These are phyloP conservation scores for Diaporthe ilicicola DNA, from an alignment of 2,329 filamentous ascomycete species.

Conservation along the genomic window DNA sequence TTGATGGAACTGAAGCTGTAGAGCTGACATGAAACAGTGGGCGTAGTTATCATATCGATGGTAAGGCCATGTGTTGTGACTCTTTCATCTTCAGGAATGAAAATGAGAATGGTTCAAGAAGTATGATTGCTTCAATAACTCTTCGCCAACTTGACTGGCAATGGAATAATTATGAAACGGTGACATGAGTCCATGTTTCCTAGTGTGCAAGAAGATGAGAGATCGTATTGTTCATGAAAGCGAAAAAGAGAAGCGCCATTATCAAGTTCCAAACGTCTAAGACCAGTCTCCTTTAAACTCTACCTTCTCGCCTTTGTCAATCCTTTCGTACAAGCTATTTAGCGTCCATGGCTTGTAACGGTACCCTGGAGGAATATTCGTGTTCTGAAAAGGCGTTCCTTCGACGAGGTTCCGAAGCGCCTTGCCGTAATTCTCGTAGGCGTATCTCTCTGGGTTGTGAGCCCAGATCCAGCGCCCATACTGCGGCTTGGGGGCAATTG, in stretches of 20 bases:
- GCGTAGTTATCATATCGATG: too few relatives aligned
- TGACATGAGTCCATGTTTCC: not conserved
- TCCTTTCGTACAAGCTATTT: not conserved
- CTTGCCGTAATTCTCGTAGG: constrained; percentile 23
- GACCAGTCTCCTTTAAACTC: constrained; percentile 29
- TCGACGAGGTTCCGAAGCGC: constrained; percentile 15
- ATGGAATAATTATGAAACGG: not conserved
- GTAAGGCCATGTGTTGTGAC: too few relatives aligned
- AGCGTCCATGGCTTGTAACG: not conserved
- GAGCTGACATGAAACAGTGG: not conserved
- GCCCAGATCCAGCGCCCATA: constrained; percentile 37
- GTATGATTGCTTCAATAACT: not conserved
- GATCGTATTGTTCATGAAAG: not conserved
- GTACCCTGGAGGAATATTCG: constrained; percentile 2
- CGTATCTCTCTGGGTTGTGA: constrained; percentile 35
- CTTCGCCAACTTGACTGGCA: not conserved
- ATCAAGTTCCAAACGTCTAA: not conserved
- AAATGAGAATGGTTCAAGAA: too few relatives aligned
- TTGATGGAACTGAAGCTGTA: not conserved
- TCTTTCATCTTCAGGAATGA: too few relatives aligned
- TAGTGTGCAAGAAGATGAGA: not conserved
- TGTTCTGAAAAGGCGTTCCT: constrained; percentile 3
- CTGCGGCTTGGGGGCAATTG: constrained; percentile 15
- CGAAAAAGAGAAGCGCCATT: not conserved
- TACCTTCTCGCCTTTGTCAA: constrained; percentile 18